A percentile compares a stretch with the other conserved stretches of the same genome.
Evolutionary conservation across 345 rosid species (phyloP).

Genomic region (Populus davidiana): DNA sequence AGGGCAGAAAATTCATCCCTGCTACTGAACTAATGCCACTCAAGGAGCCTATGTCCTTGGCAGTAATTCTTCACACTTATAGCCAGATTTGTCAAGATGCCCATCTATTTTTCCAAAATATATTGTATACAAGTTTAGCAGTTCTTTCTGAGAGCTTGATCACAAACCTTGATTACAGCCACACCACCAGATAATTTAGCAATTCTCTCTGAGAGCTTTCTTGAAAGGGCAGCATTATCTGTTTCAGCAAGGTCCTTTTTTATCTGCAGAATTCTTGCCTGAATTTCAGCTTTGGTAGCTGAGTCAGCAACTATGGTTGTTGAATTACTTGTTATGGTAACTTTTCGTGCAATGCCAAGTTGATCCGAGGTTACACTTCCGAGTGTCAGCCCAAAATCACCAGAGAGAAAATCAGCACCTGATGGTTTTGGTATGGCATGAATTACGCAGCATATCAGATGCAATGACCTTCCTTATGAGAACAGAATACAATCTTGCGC

Average conservation of each 20-base stretch:
- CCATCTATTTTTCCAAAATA: neutral
- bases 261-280: constrained; percentile 81
- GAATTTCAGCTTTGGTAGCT: constrained; percentile 82
- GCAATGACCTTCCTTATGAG: neutral
- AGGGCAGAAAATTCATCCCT: neutral
- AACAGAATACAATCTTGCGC: neutral
- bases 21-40: neutral
- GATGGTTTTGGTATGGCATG: constrained; percentile 15
- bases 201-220: constrained; percentile 74
- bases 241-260: constrained; percentile 87
- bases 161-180: constrained; percentile 80
- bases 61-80: neutral
- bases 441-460: neutral
- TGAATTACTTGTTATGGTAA: constrained; percentile 65
- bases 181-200: constrained; percentile 90
- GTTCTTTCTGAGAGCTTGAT: neutral
- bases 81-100: neutral
- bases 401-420: constrained; percentile 86
- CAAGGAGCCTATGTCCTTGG: neutral
- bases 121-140: neutral
- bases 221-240: constrained; percentile 51
- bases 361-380: constrained; percentile 78
- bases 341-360: constrained; percentile 75
- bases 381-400: constrained; percentile 62
- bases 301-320: constrained; percentile 81